Evolutionary conservation across 257 asterid genomes (phyloP).

Genomic region (Thymus quinquecostatus): DNA sequence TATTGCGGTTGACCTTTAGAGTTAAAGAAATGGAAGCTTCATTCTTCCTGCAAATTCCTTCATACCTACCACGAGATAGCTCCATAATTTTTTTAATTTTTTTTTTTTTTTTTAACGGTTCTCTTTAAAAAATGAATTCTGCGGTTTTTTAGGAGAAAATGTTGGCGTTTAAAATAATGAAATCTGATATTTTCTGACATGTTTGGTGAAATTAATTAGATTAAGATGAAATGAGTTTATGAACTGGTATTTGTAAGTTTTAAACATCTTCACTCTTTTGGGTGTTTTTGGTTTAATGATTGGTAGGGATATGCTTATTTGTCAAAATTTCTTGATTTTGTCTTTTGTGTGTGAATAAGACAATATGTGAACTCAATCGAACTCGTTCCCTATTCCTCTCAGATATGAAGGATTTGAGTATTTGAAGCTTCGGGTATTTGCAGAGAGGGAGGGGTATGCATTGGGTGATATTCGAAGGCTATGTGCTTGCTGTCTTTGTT

Average conservation of each 20-base stretch:
- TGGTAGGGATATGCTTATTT: not conserved
- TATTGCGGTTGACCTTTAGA: constrained; percentile 32
- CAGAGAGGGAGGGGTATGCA: not conserved
- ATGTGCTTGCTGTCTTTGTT: constrained; percentile 19
- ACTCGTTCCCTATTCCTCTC: constrained; percentile 14
- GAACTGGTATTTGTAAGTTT: not conserved
- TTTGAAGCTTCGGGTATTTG: not conserved
- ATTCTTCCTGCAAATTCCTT: constrained; percentile 18
- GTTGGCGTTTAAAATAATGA: constrained; percentile 5
- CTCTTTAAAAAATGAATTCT: constrained; percentile 1
- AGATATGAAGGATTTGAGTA: constrained; percentile 4
- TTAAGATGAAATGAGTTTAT: not conserved
- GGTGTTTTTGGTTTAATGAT: not conserved
- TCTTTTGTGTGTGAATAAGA: not conserved
- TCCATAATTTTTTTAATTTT: not conserved
- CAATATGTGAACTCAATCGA: constrained; percentile 9
- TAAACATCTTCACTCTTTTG: not conserved
- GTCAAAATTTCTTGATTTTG: not conserved
- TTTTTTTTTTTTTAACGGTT: not conserved
- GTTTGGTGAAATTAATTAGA: not conserved
- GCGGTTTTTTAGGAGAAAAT: constrained; percentile 13
- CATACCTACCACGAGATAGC: constrained; percentile 15
- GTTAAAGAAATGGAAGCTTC: not conserved
- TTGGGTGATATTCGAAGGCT: constrained; percentile 17
- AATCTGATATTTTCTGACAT: constrained; percentile 8